These are phyloP conservation scores for Lepidium aucheri DNA, from an alignment of 345 rosid species.

Conservation along the genomic window DNA sequence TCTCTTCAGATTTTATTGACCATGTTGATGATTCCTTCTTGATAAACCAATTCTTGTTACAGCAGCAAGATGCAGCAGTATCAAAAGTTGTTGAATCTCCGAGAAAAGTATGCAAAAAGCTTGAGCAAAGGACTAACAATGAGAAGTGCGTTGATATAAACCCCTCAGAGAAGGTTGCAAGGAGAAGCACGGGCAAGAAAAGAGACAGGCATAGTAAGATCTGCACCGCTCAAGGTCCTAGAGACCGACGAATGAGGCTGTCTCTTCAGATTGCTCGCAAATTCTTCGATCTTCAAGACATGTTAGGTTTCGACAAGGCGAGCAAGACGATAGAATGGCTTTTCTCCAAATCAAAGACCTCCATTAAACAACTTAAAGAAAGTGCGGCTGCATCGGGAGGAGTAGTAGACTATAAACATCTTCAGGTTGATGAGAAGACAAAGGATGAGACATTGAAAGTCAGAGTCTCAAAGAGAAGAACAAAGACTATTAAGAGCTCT, in stretches of 20 bases:
- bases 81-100: neutral
- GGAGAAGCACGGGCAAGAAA: slow-evolving; percentile 40
- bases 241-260: slow-evolving; percentile 69
- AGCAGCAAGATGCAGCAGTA: slow-evolving; percentile 16
- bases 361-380: slow-evolving; percentile 53
- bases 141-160: slow-evolving; percentile 13
- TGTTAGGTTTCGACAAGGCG: slow-evolving; percentile 70
- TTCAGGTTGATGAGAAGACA: neutral
- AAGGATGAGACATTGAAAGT: slow-evolving; percentile 7
- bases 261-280: slow-evolving; percentile 61
- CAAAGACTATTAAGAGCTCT: slow-evolving; percentile 9
- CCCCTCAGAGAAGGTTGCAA: slow-evolving; percentile 11
- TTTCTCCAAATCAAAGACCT: slow-evolving; percentile 55
- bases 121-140: neutral
- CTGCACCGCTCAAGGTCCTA: slow-evolving; percentile 60
- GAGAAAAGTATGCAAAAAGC: neutral
- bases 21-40: slow-evolving; percentile 15
- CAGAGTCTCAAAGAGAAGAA: slow-evolving; percentile 12
- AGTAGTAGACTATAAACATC: neutral
- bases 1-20: slow-evolving; percentile 3
- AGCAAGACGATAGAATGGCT: slow-evolving; percentile 83
- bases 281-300: slow-evolving; percentile 75
- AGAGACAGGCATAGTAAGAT: slow-evolving; percentile 83
- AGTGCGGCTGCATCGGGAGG: slow-evolving; percentile 18
- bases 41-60: slow-evolving; percentile 16